A percentile compares a stretch with the other conserved stretches of the same genome.
Conservation (phyloP, 179 eudicot genomes). For the Silene vulgaris region DNA sequence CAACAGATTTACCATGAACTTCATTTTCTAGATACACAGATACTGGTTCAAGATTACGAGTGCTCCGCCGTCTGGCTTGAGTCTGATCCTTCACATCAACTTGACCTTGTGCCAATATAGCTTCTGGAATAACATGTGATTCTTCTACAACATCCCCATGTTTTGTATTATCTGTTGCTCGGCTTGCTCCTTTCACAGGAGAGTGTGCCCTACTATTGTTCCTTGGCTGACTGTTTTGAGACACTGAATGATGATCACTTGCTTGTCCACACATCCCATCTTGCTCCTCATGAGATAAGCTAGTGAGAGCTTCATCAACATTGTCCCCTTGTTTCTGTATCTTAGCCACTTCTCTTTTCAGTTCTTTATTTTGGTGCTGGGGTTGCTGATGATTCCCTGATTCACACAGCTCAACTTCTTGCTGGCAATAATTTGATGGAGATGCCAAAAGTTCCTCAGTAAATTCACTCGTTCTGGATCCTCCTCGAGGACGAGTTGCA, state of each 20-base stretch:
- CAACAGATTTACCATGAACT: constrained; percentile 6
- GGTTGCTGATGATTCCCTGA: not conserved
- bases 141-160: not conserved
- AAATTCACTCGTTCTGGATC: not conserved
- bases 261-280: not conserved
- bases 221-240: constrained; percentile 5
- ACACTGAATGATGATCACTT: not conserved
- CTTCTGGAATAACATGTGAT: not conserved
- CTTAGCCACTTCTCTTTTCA: not conserved
- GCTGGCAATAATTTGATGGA: not conserved
- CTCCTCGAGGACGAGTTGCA: not conserved
- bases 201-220: not conserved
- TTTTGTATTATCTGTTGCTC: not conserved
- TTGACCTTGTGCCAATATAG: not conserved
- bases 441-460: constrained; percentile 8
- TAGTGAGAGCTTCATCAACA: constrained; percentile 2
- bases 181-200: not conserved
- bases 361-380: not conserved
- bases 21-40: constrained; percentile 4
- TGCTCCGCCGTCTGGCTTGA: constrained; percentile 3
- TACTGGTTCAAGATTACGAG: constrained; percentile 7
- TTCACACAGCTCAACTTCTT: constrained; percentile 14
- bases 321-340: not conserved
- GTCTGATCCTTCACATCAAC: constrained; percentile 6
- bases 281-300: not conserved